Evolutionary conservation across 352 stramenopile genomes (phyloP).

Genomic region (Phytopythium kandeliae): DNA sequence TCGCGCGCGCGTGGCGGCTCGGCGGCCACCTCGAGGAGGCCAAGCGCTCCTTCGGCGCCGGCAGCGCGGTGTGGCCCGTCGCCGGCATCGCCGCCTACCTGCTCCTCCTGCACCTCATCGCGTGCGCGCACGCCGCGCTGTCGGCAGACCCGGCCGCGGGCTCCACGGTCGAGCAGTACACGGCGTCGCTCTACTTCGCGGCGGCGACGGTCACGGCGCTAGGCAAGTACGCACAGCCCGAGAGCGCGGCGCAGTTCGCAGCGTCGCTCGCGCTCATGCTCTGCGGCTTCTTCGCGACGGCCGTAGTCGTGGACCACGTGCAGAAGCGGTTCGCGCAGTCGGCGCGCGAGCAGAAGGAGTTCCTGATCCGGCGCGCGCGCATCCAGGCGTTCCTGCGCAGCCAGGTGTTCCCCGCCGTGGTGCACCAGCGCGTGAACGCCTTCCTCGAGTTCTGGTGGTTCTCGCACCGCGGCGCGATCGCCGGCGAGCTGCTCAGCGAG

Average conservation of each 20-base stretch:
- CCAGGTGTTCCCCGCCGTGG: conserved; percentile 26
- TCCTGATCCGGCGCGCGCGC: conserved; percentile 38
- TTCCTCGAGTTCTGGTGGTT: conserved; percentile 75
- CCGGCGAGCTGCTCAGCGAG: conserved; percentile 39
- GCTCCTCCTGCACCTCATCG: conserved; percentile 22
- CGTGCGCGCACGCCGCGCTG: conserved; percentile 16
- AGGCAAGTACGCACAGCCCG: conserved; percentile 34
- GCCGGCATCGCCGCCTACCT: conserved; percentile 10
- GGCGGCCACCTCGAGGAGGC: conserved; percentile 29
- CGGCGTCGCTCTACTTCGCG: conserved; percentile 33
- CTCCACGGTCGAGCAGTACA: conserved; percentile 20
- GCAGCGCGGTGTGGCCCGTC: conserved; percentile 7
- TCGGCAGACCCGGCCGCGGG: neutral
- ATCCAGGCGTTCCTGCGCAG: conserved; percentile 51
- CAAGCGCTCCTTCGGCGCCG: conserved; percentile 15
- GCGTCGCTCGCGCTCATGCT: conserved; percentile 40
- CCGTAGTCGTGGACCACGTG: conserved; percentile 29
- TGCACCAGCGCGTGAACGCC: conserved; percentile 48
- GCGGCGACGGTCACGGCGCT: conserved; percentile 38
- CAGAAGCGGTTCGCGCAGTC: conserved; percentile 45
- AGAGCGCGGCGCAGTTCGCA: conserved; percentile 20
- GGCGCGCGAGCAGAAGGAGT: conserved; percentile 56
- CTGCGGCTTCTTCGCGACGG: conserved; percentile 31
- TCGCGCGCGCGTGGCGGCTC: conserved; percentile 31
- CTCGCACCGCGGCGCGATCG: conserved; percentile 44